phyloP scores from a whole-genome alignment of 495 filamentous ascomycete species.

The Neurospora sp. region DNA sequence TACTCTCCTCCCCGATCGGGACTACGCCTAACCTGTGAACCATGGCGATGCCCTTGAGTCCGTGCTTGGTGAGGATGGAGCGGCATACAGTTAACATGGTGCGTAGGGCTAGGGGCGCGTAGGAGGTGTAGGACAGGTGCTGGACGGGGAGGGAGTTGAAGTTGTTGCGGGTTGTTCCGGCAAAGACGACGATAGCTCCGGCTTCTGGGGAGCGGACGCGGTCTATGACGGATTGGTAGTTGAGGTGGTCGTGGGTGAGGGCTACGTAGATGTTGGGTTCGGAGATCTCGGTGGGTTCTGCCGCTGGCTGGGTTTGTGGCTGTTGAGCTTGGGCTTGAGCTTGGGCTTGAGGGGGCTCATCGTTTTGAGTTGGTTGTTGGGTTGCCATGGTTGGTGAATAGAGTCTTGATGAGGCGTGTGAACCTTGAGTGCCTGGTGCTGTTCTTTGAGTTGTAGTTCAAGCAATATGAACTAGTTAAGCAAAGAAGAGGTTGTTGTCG shows the following conservation, averaged over 20 bases:
- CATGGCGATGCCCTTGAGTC: conserved; percentile 61
- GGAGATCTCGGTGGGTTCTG: conserved; percentile 13
- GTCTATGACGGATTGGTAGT: conserved; percentile 48
- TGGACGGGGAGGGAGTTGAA: conserved; percentile 67
- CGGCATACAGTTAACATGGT: conserved; percentile 63
- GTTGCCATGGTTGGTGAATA: background rate
- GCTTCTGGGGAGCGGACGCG: conserved; percentile 68
- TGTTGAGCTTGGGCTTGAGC: background rate
- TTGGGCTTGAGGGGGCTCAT: background rate
- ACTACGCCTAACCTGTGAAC: conserved; percentile 80
- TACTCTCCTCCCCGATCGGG: conserved; percentile 82
- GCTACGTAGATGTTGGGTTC: conserved; percentile 36
- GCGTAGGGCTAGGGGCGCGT: conserved; percentile 62
- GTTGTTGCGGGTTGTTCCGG: conserved; percentile 72
- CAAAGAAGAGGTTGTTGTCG: background rate
- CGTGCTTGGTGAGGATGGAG: conserved; percentile 46
- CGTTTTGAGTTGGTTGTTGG: background rate
- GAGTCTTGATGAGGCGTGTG: background rate
- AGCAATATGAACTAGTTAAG: background rate
- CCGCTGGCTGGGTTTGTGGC: background rate
- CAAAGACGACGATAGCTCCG: conserved; percentile 51
- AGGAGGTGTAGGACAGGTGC: conserved; percentile 74
- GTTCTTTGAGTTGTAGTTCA: background rate
- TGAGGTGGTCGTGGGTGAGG: conserved; percentile 55
- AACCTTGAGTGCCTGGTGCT: background rate